Evolutionary conservation across 768 basidiomycete genomes (phyloP), one percentile per base, ranked within the genome.

Genomic region (Tulasnella sp.): DNA sequence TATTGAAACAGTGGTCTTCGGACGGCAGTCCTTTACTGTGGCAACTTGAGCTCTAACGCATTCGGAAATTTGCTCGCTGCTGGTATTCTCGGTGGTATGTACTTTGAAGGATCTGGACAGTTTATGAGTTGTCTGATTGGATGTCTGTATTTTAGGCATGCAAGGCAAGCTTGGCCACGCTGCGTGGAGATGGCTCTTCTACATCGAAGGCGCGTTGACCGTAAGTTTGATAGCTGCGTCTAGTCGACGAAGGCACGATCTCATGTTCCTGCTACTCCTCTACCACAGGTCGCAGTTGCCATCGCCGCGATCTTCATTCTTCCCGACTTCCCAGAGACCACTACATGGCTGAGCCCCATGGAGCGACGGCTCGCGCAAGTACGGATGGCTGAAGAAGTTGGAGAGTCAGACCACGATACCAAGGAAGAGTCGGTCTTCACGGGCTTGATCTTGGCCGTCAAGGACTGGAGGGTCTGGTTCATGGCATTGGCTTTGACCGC

Each of bases 381-480:
- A 1, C 73, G 78, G 32, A 86, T 92, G 85, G 80, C 80, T 36
- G 90, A 90, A 76, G 90, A 91, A 67, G 81, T 81, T 34, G 86
- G 86, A 37, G 81, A 86, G 16, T 81, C 83, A 12, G 86, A 87
- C 71, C 81, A 85, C 59, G 81, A 80, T 37, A 81, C 85, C 73
- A 82, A 80, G 9, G 80, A 80, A 17, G 76, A 79, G 26, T 76
- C 76, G 9, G 71, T 75, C 52, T 79, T 74, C 68, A 77, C 80
- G 29, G 90, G 90, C 8, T 77, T 92, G 3, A 74, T 79, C 9
- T 77, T 89, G 74, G 90, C 92, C 12, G 47, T 91, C 71, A 82
- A 82, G 22, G 93, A 95, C 77, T 88, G 89, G 89, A 90, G 89
- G 78, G 90, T 95, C 42, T 94, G 92, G 89, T 77, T 78, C 75